Base-by-base conservation (phyloP, 495 filamentous ascomycete species). In the Hypoxylon lienhwacheense region DNA sequence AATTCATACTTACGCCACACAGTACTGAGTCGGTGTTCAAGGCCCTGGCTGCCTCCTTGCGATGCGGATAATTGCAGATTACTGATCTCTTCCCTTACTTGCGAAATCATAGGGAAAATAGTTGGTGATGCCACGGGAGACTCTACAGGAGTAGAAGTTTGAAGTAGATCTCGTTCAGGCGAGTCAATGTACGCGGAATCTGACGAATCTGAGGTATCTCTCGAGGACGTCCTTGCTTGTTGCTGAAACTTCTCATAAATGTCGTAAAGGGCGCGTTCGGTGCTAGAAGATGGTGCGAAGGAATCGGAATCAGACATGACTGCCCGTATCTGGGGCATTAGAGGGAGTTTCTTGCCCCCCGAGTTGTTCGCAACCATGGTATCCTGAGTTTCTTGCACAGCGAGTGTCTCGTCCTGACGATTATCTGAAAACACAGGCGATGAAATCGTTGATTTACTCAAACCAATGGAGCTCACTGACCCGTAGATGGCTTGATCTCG, bases 381-480 rank as follows among this genome's bases (percentile, higher is more conserved):
- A 6, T 57, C 69, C 40, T 72, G 68, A 0, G 59, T 68, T n/a
- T 53, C 36, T 19, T 53, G 64, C 39, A 31, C 25, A 25, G 58
- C 19, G 7, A 35, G 19, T 32, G 14, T 31, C 14, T 64, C 53
- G 14, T 42, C 8, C 8, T 41, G 32, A 11, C 46, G 37, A 37
- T 41, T 21, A 7, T 59, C 42, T 8, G 64, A 61, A 32, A 73
- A 73, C 20, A 68, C 39, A 5, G 49, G 55, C n/a, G 70, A 64
- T 11, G 31, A 39, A 31, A 59, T 28, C 0, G 63, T 65, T 7
- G 43, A 47, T 17, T 21, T 48, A 32, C 59, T 67, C 5, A 55
- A 57, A 26, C 50, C 61, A 19, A 5, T 22, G 5, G 61, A 55
- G n/a, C 31, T n/a, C 8, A 16, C 10, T 37, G 41, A 24, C 11